Percentiles rank a stretch among this genome's conserved stretches.
Evolutionary conservation across 192 early-diverging fungal genomes (phyloP).

Genomic region (Spinellus fusiger): DNA sequence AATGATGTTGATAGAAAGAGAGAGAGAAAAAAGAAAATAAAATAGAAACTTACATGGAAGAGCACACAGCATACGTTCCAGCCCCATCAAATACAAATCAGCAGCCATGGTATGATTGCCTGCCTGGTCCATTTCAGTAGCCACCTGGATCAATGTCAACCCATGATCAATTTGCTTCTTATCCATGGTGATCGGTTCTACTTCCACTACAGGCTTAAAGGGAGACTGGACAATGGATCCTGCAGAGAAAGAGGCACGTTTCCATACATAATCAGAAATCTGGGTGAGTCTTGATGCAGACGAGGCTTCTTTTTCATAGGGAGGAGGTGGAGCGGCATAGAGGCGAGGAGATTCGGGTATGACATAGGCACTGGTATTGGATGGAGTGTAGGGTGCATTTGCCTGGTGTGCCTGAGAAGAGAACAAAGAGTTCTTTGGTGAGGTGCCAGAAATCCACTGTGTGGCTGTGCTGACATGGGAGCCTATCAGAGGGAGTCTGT

Average conservation of each 20-base stretch:
- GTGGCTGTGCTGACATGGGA: conserved; percentile 9
- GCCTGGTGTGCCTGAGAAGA: neutral
- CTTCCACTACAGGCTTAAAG: neutral
- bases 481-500: conserved; percentile 9
- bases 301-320: conserved; percentile 10
- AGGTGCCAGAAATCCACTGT: neutral
- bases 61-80: conserved; percentile 17
- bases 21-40: neutral
- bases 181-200: conserved; percentile 10
- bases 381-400: neutral
- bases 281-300: conserved; percentile 3
- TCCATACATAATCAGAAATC: conserved; percentile 16
- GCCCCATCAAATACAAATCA: conserved; percentile 26
- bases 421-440: neutral
- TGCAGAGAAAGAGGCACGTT: neutral
- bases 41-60: conserved; percentile 21
- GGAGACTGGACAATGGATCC: neutral
- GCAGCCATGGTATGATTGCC: conserved; percentile 16
- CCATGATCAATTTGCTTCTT: conserved; percentile 20
- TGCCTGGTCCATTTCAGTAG: conserved; percentile 19
- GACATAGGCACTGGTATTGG: neutral
- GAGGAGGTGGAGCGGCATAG: neutral
- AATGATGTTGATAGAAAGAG: neutral
- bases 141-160: conserved; percentile 11
- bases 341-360: neutral